Conservation (phyloP, 768 basidiomycete genomes). For the Kwoniella newhampshirensis region DNA sequence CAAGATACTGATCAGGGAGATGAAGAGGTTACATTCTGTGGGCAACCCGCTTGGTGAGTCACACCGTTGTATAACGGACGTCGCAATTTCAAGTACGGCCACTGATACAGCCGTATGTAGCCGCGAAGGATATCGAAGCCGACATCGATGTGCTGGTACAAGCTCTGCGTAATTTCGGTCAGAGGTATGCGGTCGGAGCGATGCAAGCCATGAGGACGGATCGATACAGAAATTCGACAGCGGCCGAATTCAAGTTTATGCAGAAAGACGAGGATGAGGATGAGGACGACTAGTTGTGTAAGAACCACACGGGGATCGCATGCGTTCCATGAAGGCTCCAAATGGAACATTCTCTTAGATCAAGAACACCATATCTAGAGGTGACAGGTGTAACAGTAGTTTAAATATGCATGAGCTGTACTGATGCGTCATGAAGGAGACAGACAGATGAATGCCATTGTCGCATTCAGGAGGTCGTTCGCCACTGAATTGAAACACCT, state of each 20-base stretch:
- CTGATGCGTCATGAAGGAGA: too few species aligned
- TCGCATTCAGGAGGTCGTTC: too few species aligned
- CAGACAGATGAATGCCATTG: too few species aligned
- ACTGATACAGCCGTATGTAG: conserved; percentile 11
- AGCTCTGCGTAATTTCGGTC: conserved; percentile 30
- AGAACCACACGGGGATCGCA: too few species aligned
- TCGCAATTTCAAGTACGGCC: background rate
- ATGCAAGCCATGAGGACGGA: conserved; percentile 37
- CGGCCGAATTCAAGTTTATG: conserved; percentile 30
- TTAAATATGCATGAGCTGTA: too few species aligned
- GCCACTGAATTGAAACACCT: too few species aligned
- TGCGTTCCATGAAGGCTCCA: too few species aligned
- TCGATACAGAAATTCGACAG: conserved; percentile 22
- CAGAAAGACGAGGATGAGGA: conserved; percentile 5
- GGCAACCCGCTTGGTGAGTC: conserved; percentile 32
- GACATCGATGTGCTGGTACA: conserved; percentile 33
- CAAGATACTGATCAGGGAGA: conserved; percentile 45
- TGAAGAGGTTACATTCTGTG: conserved; percentile 34
- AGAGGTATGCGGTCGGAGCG: conserved; percentile 27
- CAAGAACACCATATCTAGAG: too few species aligned
- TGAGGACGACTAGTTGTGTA: too few species aligned
- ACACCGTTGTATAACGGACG: background rate
- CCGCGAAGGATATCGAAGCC: conserved; percentile 23
- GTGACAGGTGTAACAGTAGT: too few species aligned
- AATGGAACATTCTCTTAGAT: too few species aligned